Percentiles rank a stretch among this genome's conserved stretches.
These are phyloP conservation scores for Solanum bulbocastanum DNA, from an alignment of 257 asterid species.

Conservation along the genomic window DNA sequence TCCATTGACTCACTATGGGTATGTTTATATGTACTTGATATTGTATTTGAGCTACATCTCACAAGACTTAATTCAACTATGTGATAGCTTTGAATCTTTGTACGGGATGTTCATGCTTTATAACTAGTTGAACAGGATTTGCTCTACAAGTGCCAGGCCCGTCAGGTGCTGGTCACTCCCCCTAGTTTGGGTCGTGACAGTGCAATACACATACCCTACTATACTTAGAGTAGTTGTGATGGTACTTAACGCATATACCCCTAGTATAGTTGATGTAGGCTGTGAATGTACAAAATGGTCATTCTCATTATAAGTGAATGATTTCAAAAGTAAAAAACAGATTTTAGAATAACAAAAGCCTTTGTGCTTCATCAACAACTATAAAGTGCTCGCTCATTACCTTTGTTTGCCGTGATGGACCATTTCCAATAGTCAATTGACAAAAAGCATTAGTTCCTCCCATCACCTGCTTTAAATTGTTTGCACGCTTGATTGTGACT, in stretches of 20 bases:
- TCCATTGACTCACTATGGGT: neutral
- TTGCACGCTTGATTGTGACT: conserved; percentile 59
- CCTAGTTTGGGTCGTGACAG: neutral
- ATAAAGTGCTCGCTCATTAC: conserved; percentile 24
- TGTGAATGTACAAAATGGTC: neutral
- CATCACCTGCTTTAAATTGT: conserved; percentile 55
- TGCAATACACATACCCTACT: neutral
- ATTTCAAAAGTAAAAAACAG: neutral
- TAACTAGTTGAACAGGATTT: neutral
- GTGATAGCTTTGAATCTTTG: neutral
- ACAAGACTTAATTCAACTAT: neutral
- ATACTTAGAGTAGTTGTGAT: neutral
- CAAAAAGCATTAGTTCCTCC: conserved; percentile 79
- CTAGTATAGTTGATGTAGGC: neutral
- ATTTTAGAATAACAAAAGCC: neutral
- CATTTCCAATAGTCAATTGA: conserved; percentile 54
- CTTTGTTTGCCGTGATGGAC: conserved; percentile 75
- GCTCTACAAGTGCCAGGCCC: neutral
- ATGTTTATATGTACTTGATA: neutral
- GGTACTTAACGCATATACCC: neutral
- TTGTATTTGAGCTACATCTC: neutral
- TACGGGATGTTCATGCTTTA: neutral
- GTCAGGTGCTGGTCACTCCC: neutral
- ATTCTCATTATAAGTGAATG: neutral
- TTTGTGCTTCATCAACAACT: conserved; percentile 1